A percentile compares a stretch with the other conserved stretches of the same genome.
These are phyloP conservation scores for Senna siamea DNA, from an alignment of 306 rosid genomes.

Conservation along the genomic window DNA sequence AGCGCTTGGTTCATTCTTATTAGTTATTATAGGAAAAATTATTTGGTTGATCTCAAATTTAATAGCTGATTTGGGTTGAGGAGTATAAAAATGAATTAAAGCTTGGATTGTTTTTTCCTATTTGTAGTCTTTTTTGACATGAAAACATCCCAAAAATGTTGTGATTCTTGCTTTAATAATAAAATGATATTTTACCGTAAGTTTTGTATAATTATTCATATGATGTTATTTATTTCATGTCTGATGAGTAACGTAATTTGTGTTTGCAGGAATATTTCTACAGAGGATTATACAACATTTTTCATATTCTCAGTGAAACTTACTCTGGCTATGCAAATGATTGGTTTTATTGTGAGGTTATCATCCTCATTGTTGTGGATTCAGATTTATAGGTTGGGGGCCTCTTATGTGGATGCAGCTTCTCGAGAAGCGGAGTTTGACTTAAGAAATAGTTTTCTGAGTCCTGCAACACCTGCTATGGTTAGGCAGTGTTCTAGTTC, in stretches of 20 bases:
- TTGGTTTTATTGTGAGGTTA: slow-evolving; percentile 73
- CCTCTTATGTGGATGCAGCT: slow-evolving; percentile 61
- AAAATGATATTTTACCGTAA: too few species aligned
- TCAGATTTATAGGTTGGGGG: slow-evolving; percentile 95
- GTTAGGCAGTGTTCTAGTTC: slow-evolving; percentile 69
- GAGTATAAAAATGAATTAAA: not conserved
- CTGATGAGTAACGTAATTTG: slow-evolving; percentile 32
- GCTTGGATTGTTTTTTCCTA: not conserved
- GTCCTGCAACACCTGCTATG: slow-evolving; percentile 72
- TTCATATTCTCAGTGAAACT: slow-evolving; percentile 81
- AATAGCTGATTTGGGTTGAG: not conserved
- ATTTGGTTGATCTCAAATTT: not conserved
- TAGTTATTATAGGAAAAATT: not conserved
- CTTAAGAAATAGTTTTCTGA: slow-evolving; percentile 79
- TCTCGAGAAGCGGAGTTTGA: slow-evolving; percentile 71
- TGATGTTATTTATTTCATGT: slow-evolving; percentile 30
- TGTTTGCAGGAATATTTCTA: slow-evolving; percentile 75
- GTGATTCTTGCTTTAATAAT: not conserved
- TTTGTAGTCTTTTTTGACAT: not conserved
- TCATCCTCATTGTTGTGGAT: slow-evolving; percentile 86
- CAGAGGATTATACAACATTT: slow-evolving; percentile 44
- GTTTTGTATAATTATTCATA: slow-evolving; percentile 11
- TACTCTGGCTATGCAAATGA: slow-evolving; percentile 77
- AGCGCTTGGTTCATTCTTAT: not conserved
- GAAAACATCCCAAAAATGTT: not conserved